phyloP scores from a whole-genome alignment of 2,329 filamentous ascomycete species.

The Xylariaceae sp. region DNA sequence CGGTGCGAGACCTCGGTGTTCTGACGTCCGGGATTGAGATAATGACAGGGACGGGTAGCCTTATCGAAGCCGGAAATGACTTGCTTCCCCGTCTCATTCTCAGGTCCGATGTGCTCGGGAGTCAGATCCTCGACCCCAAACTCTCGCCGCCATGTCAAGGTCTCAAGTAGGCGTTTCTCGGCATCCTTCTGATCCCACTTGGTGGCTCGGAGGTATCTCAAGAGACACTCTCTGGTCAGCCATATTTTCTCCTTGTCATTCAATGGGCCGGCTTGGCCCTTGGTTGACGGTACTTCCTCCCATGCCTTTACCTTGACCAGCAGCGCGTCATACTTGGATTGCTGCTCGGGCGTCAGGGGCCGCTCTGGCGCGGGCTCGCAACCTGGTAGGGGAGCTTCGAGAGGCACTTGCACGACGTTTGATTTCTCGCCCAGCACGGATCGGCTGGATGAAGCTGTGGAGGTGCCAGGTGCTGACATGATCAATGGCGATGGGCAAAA shows the following conservation, averaged over 20 bases:
- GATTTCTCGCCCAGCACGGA: conserved; percentile 21
- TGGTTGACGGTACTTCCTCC: conserved; percentile 59
- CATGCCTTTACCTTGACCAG: conserved; percentile 67
- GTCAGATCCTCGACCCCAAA: conserved; percentile 80
- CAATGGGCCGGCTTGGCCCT: conserved; percentile 60
- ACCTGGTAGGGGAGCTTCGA: conserved; percentile 52
- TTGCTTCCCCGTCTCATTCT: conserved; percentile 97
- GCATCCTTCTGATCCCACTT: conserved; percentile 82
- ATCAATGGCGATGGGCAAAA: neutral
- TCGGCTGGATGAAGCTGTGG: conserved; percentile 10
- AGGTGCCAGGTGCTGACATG: conserved; percentile 12
- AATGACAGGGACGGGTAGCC: conserved; percentile 79
- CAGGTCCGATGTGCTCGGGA: conserved; percentile 81
- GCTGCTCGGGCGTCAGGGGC: conserved; percentile 69
- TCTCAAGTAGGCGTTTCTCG: conserved; percentile 73
- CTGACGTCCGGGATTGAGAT: conserved; percentile 83
- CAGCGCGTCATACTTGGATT: conserved; percentile 75
- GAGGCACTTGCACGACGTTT: conserved; percentile 47
- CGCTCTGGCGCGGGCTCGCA: conserved; percentile 54
- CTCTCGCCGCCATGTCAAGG: conserved; percentile 83
- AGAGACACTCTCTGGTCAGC: conserved; percentile 85
- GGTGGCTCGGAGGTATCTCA: conserved; percentile 88
- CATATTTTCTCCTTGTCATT: conserved; percentile 80
- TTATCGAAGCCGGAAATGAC: conserved; percentile 85
- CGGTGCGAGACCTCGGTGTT: conserved; percentile 84